Conservation (phyloP, 352 stramenopile genomes). For the Globisporangium middletonii region DNA sequence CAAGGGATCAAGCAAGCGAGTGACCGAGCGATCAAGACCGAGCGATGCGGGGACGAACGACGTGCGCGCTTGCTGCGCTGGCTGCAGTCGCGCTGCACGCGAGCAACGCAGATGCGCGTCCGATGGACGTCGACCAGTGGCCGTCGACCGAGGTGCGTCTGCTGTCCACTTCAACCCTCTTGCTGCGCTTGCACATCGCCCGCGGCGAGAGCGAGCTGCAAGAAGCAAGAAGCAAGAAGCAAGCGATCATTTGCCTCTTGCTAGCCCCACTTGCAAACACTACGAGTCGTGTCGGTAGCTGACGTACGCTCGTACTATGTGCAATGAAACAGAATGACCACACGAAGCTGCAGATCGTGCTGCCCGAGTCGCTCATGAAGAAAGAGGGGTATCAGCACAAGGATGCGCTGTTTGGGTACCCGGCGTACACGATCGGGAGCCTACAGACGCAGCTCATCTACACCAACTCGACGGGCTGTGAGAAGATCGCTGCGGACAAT, state of each 20-base stretch:
- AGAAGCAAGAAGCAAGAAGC: neutral
- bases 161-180: neutral
- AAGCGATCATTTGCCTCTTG: neutral
- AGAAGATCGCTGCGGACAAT: conserved; percentile 70
- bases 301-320: neutral
- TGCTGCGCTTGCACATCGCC: neutral
- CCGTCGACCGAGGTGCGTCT: conserved; percentile 66
- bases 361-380: conserved; percentile 86
- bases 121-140: conserved; percentile 81
- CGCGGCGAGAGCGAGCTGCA: neutral
- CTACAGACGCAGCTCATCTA: conserved; percentile 90
- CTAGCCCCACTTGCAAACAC: neutral
- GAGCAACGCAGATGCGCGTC: conserved; percentile 20
- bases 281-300: too few species aligned
- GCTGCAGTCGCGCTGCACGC: conserved; percentile 21
- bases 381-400: conserved; percentile 94
- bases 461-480: conserved; percentile 65
- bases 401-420: conserved; percentile 95
- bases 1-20: conserved; percentile 1
- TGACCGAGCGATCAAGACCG: conserved; percentile 9
- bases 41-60: conserved; percentile 9
- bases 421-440: conserved; percentile 87
- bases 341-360: conserved; percentile 86
- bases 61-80: conserved; percentile 9
- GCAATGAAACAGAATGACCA: conserved; percentile 56